phyloP scores from a whole-genome alignment of 1,284 basidiomycete genomes.

The Leccinum solheimii region DNA sequence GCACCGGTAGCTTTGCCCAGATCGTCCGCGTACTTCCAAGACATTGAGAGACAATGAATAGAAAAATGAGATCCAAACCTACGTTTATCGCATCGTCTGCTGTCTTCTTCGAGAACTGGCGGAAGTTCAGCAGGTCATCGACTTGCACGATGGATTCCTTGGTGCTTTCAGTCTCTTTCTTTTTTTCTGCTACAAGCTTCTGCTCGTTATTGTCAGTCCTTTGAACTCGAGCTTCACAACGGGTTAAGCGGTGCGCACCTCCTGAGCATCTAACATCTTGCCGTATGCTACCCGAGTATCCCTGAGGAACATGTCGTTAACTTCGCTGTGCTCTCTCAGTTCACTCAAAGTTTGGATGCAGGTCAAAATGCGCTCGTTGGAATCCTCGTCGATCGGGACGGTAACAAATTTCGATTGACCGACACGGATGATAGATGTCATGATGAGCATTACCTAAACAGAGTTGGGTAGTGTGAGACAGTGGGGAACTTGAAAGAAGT shows the following conservation, averaged over 20 bases:
- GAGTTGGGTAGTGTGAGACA: background rate
- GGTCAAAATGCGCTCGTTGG: conserved; percentile 93
- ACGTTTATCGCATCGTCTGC: conserved; percentile 82
- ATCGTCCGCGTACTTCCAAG: conserved; percentile 79
- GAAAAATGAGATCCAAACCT: conserved; percentile 33
- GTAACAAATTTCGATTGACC: conserved; percentile 96
- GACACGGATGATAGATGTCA: conserved; percentile 95
- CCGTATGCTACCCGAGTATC: conserved; percentile 94
- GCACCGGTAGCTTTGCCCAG: conserved; percentile 89
- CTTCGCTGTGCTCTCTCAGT: conserved; percentile 58
- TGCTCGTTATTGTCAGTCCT: conserved; percentile 18
- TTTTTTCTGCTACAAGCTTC: conserved; percentile 80
- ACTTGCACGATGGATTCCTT: conserved; percentile 83
- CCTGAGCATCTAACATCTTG: conserved; percentile 92
- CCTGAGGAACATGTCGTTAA: conserved; percentile 87
- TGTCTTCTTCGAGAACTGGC: conserved; percentile 93
- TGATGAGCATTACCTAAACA: conserved; percentile 89
- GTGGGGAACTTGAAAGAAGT: background rate
- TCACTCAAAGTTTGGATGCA: conserved; percentile 94
- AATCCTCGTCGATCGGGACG: conserved; percentile 97
- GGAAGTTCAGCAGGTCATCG: conserved; percentile 90
- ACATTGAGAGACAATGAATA: background rate
- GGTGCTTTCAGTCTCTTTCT: conserved; percentile 78
- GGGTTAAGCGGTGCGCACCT: conserved; percentile 49
- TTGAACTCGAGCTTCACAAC: background rate